Evolutionary conservation across 2,329 filamentous ascomycete species (phyloP).

Genomic region (Apiospora aurea): DNA sequence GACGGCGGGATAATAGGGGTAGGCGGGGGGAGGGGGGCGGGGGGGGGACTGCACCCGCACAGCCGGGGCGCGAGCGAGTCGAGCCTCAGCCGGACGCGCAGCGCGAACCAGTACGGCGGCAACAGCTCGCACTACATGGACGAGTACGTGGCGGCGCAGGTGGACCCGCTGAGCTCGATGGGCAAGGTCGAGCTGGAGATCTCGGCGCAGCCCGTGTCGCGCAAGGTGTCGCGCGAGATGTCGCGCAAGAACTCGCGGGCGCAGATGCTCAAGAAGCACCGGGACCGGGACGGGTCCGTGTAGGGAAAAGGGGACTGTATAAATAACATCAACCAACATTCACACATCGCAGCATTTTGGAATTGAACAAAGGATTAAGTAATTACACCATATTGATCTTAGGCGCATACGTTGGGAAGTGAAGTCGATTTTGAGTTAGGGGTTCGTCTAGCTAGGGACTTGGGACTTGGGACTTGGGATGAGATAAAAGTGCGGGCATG

Average conservation of each 20-base stretch:
- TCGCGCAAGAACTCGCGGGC: constrained; percentile 15
- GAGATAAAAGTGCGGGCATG: not conserved
- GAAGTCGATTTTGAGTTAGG: not conserved
- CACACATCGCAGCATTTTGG: not conserved
- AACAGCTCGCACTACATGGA: constrained; percentile 28
- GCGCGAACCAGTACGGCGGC: not conserved
- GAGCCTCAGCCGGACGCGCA: constrained; percentile 6
- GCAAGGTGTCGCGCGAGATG: constrained; percentile 19
- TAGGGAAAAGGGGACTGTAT: not conserved
- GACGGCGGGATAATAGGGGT: no score
- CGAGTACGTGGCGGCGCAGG: constrained; percentile 29
- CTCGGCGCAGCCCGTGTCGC: constrained; percentile 21
- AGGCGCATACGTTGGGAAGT: not conserved
- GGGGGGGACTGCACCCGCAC: constrained; percentile 17
- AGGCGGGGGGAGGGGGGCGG: not conserved
- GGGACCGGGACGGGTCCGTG: not conserved
- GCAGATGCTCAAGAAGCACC: not conserved
- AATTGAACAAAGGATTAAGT: not conserved
- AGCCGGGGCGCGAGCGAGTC: constrained; percentile 25
- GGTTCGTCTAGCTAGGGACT: no score
- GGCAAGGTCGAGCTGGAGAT: constrained; percentile 27
- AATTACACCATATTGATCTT: not conserved
- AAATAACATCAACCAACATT: no score
- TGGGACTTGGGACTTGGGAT: no score
- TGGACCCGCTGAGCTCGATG: constrained; percentile 28